Evolutionary conservation across 768 basidiomycete species (phyloP).

Genomic region (Rhodosporidiobolus sp.): DNA sequence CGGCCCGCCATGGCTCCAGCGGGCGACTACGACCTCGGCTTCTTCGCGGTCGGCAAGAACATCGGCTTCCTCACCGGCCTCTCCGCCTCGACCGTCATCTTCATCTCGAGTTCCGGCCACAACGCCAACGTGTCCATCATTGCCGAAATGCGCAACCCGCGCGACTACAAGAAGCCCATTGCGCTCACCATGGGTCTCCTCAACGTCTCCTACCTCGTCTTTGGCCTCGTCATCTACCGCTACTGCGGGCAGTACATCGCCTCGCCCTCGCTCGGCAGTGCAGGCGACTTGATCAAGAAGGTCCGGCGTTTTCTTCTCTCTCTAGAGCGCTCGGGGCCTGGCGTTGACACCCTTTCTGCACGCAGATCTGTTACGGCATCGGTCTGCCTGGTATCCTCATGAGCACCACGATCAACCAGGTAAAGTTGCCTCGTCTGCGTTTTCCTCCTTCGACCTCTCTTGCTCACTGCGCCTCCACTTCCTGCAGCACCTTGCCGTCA

Average conservation of each 20-base stretch:
- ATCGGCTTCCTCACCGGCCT: slow-evolving; percentile 26
- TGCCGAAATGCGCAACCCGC: slow-evolving; percentile 46
- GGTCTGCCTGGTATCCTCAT: slow-evolving; percentile 1
- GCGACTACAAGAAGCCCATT: slow-evolving; percentile 47
- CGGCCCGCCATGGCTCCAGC: not conserved
- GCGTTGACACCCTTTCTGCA: not conserved
- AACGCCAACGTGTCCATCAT: slow-evolving; percentile 36
- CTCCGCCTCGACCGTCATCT: not conserved
- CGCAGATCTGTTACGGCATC: not conserved
- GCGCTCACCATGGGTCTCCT: slow-evolving; percentile 40
- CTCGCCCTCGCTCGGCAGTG: slow-evolving; percentile 47
- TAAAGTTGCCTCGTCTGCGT: no score
- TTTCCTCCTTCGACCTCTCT: no score
- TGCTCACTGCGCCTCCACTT: no score
- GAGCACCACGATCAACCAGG: not conserved
- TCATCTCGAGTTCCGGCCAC: not conserved
- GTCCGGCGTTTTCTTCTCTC: slow-evolving; percentile 42
- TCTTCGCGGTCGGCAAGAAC: not conserved
- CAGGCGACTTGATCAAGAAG: slow-evolving; percentile 46
- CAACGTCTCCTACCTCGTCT: slow-evolving; percentile 31
- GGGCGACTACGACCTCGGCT: slow-evolving; percentile 24
- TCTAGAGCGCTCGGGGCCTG: slow-evolving; percentile 1
- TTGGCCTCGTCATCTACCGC: slow-evolving; percentile 42
- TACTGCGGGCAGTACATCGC: slow-evolving; percentile 43
- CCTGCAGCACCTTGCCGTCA: slow-evolving; percentile 23